phyloP scores from a whole-genome alignment of 2,329 filamentous ascomycete species.

The Alternaria brassicae region DNA sequence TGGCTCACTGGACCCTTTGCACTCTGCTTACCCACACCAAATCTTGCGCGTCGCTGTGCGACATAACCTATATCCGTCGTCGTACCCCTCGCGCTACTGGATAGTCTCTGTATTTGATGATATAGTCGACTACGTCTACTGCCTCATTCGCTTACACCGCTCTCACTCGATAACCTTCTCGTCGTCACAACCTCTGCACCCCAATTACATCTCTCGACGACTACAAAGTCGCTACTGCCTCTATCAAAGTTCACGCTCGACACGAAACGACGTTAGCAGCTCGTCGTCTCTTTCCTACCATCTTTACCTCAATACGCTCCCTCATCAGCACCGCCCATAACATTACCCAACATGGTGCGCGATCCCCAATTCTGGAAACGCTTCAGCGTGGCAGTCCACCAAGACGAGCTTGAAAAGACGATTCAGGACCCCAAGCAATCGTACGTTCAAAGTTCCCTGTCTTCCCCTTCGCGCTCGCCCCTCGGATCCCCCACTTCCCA shows the following conservation, averaged over 20 bases:
- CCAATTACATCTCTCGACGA: background rate
- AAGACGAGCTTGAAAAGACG: slow-evolving; percentile 57
- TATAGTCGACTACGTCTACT: background rate
- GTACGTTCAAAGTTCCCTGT: slow-evolving; percentile 44
- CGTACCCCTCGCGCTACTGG: background rate
- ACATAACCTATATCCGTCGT: slow-evolving; percentile 14
- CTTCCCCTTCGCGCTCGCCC: slow-evolving; percentile 23
- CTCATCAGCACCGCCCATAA: background rate
- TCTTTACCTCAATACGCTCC: background rate
- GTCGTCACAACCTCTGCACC: background rate
- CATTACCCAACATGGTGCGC: slow-evolving; percentile 54
- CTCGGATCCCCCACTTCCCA: slow-evolving; percentile 30
- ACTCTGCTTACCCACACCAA: slow-evolving; percentile 22
- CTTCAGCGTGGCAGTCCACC: slow-evolving; percentile 65
- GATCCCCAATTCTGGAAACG: slow-evolving; percentile 68
- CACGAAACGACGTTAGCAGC: background rate
- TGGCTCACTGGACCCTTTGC: slow-evolving; percentile 6
- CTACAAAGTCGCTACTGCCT: background rate
- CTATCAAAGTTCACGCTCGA: background rate
- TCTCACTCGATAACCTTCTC: background rate
- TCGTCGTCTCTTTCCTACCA: background rate
- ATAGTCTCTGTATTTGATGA: background rate
- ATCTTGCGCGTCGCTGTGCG: slow-evolving; percentile 26
- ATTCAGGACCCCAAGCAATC: slow-evolving; percentile 44
- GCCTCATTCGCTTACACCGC: background rate